Percentiles rank a stretch among this genome's conserved stretches.
These are phyloP conservation scores for Fusarium albosuccineum DNA, from an alignment of 2,329 filamentous ascomycete species.

Conservation along the genomic window DNA sequence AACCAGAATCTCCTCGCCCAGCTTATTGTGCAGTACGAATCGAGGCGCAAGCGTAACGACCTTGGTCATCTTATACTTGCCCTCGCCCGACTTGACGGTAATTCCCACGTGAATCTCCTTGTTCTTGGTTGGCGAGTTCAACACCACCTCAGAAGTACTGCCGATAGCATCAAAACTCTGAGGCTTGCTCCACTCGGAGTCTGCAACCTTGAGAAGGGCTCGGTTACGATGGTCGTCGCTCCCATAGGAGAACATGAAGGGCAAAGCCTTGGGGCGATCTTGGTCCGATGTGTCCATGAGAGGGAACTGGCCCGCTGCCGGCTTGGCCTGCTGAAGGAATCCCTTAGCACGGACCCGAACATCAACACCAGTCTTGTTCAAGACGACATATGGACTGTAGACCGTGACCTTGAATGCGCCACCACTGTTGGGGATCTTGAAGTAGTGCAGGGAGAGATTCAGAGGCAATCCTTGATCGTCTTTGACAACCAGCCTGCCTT, in stretches of 20 bases:
- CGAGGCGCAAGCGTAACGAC: conserved; percentile 92
- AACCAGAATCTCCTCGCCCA: conserved; percentile 88
- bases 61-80: conserved; percentile 98
- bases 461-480: conserved; percentile 85
- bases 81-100: conserved; percentile 88
- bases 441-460: conserved; percentile 90
- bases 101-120: conserved; percentile 93
- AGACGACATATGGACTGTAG: conserved; percentile 92
- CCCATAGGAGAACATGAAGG: conserved; percentile 96
- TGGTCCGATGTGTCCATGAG: conserved; percentile 60
- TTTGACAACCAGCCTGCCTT: conserved; percentile 83
- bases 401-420: conserved; percentile 96
- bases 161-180: conserved; percentile 99
- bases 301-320: conserved; percentile 84
- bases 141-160: conserved; percentile 87
- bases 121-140: conserved; percentile 77
- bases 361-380: conserved; percentile 95
- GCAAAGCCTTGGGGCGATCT: conserved; percentile 79
- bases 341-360: conserved; percentile 90
- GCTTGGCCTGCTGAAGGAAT: conserved; percentile 84
- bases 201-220: conserved; percentile 86
- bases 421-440: conserved; percentile 88
- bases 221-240: conserved; percentile 93
- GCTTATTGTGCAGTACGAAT: conserved; percentile 93
- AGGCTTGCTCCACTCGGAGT: conserved; percentile 96